These are phyloP conservation scores for Tricholoma matsutake DNA, from an alignment of 768 basidiomycete species.

Conservation along the genomic window DNA sequence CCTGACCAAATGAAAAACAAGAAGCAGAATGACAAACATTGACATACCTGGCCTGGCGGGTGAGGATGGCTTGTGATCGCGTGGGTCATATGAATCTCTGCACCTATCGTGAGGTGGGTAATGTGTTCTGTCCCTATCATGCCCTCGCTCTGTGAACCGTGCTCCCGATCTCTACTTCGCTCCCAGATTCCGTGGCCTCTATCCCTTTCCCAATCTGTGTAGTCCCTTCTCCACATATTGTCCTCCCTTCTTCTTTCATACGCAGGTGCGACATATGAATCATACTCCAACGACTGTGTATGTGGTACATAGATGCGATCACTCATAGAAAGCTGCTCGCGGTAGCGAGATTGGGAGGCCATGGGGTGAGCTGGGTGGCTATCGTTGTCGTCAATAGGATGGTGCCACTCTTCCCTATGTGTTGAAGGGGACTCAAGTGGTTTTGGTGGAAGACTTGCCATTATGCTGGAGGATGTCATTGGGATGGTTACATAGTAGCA, in stretches of 20 bases:
- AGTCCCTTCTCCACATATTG: constrained; percentile 22
- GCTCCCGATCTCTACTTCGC: constrained; percentile 12
- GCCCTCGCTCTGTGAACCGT: constrained; percentile 14
- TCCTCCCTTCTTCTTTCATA: constrained; percentile 26
- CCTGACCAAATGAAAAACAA: constrained; percentile 8
- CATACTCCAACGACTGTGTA: constrained; percentile 17
- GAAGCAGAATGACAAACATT: neutral
- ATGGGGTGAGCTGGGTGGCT: constrained; percentile 25
- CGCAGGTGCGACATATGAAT: constrained; percentile 31
- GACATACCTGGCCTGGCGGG: constrained; percentile 13
- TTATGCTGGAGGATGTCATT: constrained; percentile 6
- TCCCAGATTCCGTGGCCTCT: constrained; percentile 17
- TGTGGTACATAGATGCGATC: constrained; percentile 15
- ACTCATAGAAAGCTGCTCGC: constrained; percentile 13
- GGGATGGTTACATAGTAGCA: neutral
- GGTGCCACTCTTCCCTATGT: constrained; percentile 15
- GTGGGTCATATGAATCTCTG: constrained; percentile 19
- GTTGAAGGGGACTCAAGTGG: constrained; percentile 30
- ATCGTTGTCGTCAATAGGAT: constrained; percentile 26
- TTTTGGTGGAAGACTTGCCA: constrained; percentile 41
- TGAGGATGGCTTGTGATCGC: constrained; percentile 15
- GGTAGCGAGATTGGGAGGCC: constrained; percentile 15
- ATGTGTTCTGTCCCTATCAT: constrained; percentile 6
- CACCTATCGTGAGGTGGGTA: constrained; percentile 20
- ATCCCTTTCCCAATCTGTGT: constrained; percentile 18